These are phyloP conservation scores for Globisporangium carolinianum DNA, from an alignment of 352 stramenopile species.

Conservation along the genomic window DNA sequence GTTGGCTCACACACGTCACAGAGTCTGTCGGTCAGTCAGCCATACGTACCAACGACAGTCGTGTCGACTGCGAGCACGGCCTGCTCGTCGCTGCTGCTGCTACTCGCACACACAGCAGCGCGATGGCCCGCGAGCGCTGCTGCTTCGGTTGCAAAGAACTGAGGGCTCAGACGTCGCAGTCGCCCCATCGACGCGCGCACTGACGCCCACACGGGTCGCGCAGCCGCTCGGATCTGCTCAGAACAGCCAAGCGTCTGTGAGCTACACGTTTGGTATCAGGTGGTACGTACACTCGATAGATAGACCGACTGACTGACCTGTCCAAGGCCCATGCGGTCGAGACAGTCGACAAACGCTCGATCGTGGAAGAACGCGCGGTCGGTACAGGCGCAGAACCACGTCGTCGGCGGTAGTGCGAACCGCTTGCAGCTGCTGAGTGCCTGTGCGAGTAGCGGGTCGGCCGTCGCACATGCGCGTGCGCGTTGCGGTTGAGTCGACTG, in stretches of 20 bases:
- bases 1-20: too few relatives aligned
- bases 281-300: not conserved
- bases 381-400: conserved; percentile 67
- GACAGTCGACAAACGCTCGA: conserved; percentile 73
- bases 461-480: not conserved
- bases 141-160: conserved; percentile 65
- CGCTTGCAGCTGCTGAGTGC: conserved; percentile 5
- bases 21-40: not conserved
- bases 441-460: not conserved
- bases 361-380: conserved; percentile 68
- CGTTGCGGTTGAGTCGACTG: not conserved
- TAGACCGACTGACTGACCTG: conserved; percentile 24
- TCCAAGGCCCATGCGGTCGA: conserved; percentile 52
- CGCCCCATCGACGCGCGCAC: conserved; percentile 69
- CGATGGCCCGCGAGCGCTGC: conserved; percentile 60
- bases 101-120: conserved; percentile 1
- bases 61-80: conserved; percentile 12
- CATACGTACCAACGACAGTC: conserved; percentile 24
- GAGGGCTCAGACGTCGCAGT: conserved; percentile 52
- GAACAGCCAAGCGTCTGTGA: not conserved
- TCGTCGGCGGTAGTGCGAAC: conserved; percentile 53
- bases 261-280: not conserved
- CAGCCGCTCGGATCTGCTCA: conserved; percentile 11
- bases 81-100: not conserved
- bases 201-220: conserved; percentile 67